A percentile compares a stretch with the other conserved stretches of the same genome.
These are phyloP conservation scores for Plenodomus tracheiphilus DNA, from an alignment of 2,329 filamentous ascomycete genomes.

Conservation along the genomic window DNA sequence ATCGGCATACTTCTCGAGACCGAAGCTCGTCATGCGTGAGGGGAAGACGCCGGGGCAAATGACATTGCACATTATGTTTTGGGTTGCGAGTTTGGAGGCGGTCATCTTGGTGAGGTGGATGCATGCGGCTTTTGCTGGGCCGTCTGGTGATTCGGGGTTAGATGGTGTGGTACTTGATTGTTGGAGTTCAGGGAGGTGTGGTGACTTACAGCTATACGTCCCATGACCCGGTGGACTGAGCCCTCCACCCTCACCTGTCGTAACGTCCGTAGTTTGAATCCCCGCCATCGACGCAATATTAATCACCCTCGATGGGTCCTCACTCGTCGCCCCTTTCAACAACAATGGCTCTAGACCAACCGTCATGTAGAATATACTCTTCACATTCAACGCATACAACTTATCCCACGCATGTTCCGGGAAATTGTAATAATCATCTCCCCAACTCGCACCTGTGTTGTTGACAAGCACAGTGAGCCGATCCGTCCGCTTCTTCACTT, in stretches of 20 bases:
- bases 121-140: conserved; percentile 57
- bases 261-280: conserved; percentile 52
- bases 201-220: conserved; percentile 51
- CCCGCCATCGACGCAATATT: conserved; percentile 57
- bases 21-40: conserved; percentile 59
- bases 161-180: too few species aligned
- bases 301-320: conserved; percentile 54
- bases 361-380: conserved; percentile 56
- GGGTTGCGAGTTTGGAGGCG: conserved; percentile 55
- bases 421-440: conserved; percentile 61
- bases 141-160: conserved; percentile 35
- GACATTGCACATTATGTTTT: conserved; percentile 57
- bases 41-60: conserved; percentile 54
- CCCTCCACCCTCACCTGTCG: conserved; percentile 52
- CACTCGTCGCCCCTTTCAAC: conserved; percentile 49
- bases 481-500: conserved; percentile 50
- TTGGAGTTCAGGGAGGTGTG: not conserved
- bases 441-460: conserved; percentile 59
- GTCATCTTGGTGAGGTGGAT: conserved; percentile 58
- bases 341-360: conserved; percentile 53
- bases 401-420: conserved; percentile 62
- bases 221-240: conserved; percentile 56
- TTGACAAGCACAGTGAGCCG: conserved; percentile 55
- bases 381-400: conserved; percentile 59
- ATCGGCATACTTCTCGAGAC: conserved; percentile 54